These are phyloP conservation scores for Trametes hirsuta DNA, from an alignment of 1,284 basidiomycete species.

Conservation along the genomic window DNA sequence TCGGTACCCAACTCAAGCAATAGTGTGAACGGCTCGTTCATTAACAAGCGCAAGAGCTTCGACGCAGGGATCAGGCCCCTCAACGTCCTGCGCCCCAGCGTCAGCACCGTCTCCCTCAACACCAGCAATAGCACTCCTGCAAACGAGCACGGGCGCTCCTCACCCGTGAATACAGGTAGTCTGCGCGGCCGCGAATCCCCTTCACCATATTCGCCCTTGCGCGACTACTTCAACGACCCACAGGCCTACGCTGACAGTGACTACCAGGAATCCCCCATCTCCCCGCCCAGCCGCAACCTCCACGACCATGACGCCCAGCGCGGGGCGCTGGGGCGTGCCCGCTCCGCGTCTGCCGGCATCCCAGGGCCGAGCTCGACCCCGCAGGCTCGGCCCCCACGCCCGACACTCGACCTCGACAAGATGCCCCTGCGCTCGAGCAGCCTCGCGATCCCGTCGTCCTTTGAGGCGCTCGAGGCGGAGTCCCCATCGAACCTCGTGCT, in stretches of 20 bases:
- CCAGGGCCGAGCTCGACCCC: slow-evolving; percentile 7
- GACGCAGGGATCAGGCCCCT: slow-evolving; percentile 61
- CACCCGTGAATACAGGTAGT: slow-evolving; percentile 12
- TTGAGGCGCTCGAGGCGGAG: slow-evolving; percentile 25
- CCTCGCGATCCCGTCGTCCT: slow-evolving; percentile 27
- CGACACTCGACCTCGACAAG: slow-evolving; percentile 30
- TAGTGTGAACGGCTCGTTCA: slow-evolving; percentile 16
- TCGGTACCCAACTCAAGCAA: slow-evolving; percentile 27
- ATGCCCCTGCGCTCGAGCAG: slow-evolving; percentile 31
- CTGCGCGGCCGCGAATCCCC: slow-evolving; percentile 32
- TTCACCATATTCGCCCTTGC: slow-evolving; percentile 37
- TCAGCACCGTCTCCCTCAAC: slow-evolving; percentile 28
- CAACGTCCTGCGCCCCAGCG: slow-evolving; percentile 41
- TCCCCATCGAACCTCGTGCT: slow-evolving; percentile 20
- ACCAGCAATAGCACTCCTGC: slow-evolving; percentile 33
- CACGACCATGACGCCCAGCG: slow-evolving; percentile 12
- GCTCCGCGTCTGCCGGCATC: slow-evolving; percentile 34
- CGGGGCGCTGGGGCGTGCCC: slow-evolving; percentile 23
- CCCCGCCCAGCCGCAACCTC: slow-evolving; percentile 16
- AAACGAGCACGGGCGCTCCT: slow-evolving; percentile 32
- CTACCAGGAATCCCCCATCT: slow-evolving; percentile 18
- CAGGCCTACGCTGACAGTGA: slow-evolving; percentile 20
- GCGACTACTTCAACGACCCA: slow-evolving; percentile 33
- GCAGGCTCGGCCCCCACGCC: slow-evolving; percentile 22
- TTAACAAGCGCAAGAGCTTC: slow-evolving; percentile 56